Evolutionary conservation across 2,329 filamentous ascomycete genomes (phyloP).

Genomic region (Colletotrichum sp.): DNA sequence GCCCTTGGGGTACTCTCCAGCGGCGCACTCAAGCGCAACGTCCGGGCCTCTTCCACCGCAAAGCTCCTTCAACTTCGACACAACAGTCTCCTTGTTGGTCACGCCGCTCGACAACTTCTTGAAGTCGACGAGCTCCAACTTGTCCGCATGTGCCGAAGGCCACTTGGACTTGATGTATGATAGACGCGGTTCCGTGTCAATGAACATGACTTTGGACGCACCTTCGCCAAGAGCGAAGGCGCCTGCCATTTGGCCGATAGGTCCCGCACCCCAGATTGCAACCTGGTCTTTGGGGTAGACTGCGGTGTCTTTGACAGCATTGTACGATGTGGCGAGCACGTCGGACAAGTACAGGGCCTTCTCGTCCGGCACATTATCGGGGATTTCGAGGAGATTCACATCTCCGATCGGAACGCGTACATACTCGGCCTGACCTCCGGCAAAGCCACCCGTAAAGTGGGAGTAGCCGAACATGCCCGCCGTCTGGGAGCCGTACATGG

Average conservation of each 20-base stretch:
- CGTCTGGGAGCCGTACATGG: slow-evolving; percentile 81
- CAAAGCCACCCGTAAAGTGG: slow-evolving; percentile 85
- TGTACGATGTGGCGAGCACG: slow-evolving; percentile 80
- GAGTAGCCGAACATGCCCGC: slow-evolving; percentile 77
- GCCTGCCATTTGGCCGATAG: slow-evolving; percentile 84
- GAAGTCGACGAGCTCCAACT: slow-evolving; percentile 75
- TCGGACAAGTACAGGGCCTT: slow-evolving; percentile 82
- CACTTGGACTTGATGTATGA: slow-evolving; percentile 70
- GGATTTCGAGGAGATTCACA: slow-evolving; percentile 81
- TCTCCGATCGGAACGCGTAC: slow-evolving; percentile 82
- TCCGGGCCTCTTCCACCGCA: slow-evolving; percentile 77
- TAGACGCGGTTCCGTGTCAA: slow-evolving; percentile 76
- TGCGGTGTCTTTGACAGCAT: slow-evolving; percentile 82
- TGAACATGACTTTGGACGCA: slow-evolving; percentile 77
- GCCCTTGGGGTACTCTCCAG: slow-evolving; percentile 66
- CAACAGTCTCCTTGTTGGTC: slow-evolving; percentile 65
- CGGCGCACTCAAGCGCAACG: slow-evolving; percentile 71
- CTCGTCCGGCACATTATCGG: slow-evolving; percentile 82
- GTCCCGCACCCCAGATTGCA: slow-evolving; percentile 85
- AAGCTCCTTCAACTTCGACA: slow-evolving; percentile 75
- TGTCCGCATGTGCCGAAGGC: slow-evolving; percentile 48
- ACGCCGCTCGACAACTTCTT: slow-evolving; percentile 63
- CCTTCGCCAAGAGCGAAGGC: slow-evolving; percentile 78
- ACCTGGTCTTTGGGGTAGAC: slow-evolving; percentile 80
- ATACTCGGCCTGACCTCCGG: slow-evolving; percentile 87